phyloP scores from a whole-genome alignment of 2,329 filamentous ascomycete genomes.

The Fusarium citri region DNA sequence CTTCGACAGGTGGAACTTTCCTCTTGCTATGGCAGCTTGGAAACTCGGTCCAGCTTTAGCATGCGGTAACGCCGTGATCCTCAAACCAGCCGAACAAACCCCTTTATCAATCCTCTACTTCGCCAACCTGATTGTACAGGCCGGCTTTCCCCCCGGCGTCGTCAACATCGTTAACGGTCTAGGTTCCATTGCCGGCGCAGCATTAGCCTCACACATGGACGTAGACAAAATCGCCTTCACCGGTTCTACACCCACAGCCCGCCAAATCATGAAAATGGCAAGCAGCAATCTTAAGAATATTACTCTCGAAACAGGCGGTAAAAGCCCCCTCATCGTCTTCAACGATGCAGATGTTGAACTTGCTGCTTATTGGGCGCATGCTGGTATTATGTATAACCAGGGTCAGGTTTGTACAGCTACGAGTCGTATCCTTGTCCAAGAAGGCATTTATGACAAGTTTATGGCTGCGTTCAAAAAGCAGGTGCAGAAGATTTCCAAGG shows the following conservation, averaged over 20 bases:
- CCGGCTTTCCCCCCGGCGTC: constrained; percentile 82
- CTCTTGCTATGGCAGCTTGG: constrained; percentile 65
- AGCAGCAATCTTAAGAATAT: constrained; percentile 74
- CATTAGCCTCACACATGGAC: constrained; percentile 73
- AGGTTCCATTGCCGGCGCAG: constrained; percentile 74
- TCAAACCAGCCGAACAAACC: constrained; percentile 76
- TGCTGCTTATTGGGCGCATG: constrained; percentile 69
- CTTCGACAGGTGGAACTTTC: constrained; percentile 71
- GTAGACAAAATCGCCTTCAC: constrained; percentile 86
- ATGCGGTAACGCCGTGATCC: constrained; percentile 71
- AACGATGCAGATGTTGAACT: constrained; percentile 74
- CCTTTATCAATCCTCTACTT: constrained; percentile 74
- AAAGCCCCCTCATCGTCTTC: constrained; percentile 73
- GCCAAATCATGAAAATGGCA: constrained; percentile 81
- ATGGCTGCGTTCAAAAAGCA: constrained; percentile 50
- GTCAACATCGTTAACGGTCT: constrained; percentile 81
- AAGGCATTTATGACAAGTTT: constrained; percentile 71
- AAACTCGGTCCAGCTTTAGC: constrained; percentile 79
- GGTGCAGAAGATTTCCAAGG: constrained; percentile 61
- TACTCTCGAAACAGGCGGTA: constrained; percentile 75
- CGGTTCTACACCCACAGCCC: constrained; percentile 77
- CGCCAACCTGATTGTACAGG: constrained; percentile 74
- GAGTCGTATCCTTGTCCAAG: constrained; percentile 73
- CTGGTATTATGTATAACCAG: constrained; percentile 68
- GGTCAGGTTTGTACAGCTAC: constrained; percentile 76